Evolutionary conservation across 129 eudicot species (phyloP).

Genomic region (Centrapalus pauciflorus): DNA sequence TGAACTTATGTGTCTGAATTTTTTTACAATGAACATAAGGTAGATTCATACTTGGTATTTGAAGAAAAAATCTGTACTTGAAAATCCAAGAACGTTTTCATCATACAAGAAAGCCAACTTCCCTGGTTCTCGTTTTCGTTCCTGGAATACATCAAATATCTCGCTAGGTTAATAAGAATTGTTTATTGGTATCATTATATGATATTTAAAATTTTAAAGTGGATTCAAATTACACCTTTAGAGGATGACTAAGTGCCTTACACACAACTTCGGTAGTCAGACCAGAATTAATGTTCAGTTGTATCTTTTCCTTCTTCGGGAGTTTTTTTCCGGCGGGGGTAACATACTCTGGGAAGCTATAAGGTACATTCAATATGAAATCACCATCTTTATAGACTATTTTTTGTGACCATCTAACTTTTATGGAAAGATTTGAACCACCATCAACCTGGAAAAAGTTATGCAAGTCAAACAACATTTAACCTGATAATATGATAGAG

Average conservation of each 20-base stretch:
- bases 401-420: slow-evolving; percentile 71
- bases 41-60: slow-evolving; percentile 48
- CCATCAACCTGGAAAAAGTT: slow-evolving; percentile 58
- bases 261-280: slow-evolving; percentile 53
- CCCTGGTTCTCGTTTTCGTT: slow-evolving; percentile 53
- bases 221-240: slow-evolving; percentile 50
- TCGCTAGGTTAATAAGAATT: neutral
- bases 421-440: slow-evolving; percentile 62
- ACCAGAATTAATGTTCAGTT: slow-evolving; percentile 55
- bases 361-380: slow-evolving; percentile 67
- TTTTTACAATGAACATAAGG: neutral
- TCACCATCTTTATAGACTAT: slow-evolving; percentile 51
- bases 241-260: slow-evolving; percentile 65
- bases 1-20: neutral
- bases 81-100: slow-evolving; percentile 65
- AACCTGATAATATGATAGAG: neutral
- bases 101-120: slow-evolving; percentile 51
- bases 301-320: slow-evolving; percentile 72
- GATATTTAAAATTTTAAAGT: neutral
- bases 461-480: neutral
- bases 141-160: slow-evolving; percentile 28
- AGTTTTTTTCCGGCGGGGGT: slow-evolving; percentile 81
- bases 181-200: neutral
- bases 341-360: slow-evolving; percentile 74
- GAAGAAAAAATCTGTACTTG: slow-evolving; percentile 50